Evolutionary conservation across 1,139 yeast species (phyloP), one percentile per base, ranked within the genome.

Genomic region (Suhomyces coccinellae): DNA sequence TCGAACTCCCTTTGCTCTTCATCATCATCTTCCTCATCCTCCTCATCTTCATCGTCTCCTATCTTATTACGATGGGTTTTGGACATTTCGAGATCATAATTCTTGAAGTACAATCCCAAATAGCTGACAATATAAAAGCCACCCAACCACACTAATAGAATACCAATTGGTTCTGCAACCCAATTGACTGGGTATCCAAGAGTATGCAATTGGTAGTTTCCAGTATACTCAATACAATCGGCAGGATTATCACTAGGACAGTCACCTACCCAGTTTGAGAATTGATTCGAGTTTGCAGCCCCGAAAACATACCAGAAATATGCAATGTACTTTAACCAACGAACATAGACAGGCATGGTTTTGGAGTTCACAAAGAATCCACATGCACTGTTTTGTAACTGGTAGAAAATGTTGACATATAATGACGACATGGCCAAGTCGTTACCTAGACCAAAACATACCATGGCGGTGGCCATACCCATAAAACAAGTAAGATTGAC

Each of bases 251-350:
- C 34, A 30, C 43, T 44, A 2, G 61, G 60, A 36, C 65, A 61
- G 10, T 46, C 48, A 3, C 63, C 65, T 30, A 32, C 36, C 63
- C 63, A 60, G 28, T 52, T 40, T 1, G 62, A 48, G 41, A 51
- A 58, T 40, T 61, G 64, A 39, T 61, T 60, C 6, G 62, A 48
- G 7, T 54, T 49, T 33, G 59, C 46, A 1, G 61, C 65, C 7
- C 64, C 64, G 37, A 57, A 61, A 0, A 56, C 58, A n/a, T 60
- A 60, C 65, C 65, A 61, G 36, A 60, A 60, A 38, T 53, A 58
- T 2, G 65, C 62, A 36, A 59, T 35, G 35, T 59, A 61, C 42
- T 61, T 61, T 17, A 55, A 48, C 65, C 65, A 61, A 11, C 62
- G 51, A 6, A 61, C 64, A 39, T 61, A 61, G 3, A 60, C 62